phyloP scores from a whole-genome alignment of 1,284 basidiomycete species.

The Cutaneotrichosporon cutaneum region DNA sequence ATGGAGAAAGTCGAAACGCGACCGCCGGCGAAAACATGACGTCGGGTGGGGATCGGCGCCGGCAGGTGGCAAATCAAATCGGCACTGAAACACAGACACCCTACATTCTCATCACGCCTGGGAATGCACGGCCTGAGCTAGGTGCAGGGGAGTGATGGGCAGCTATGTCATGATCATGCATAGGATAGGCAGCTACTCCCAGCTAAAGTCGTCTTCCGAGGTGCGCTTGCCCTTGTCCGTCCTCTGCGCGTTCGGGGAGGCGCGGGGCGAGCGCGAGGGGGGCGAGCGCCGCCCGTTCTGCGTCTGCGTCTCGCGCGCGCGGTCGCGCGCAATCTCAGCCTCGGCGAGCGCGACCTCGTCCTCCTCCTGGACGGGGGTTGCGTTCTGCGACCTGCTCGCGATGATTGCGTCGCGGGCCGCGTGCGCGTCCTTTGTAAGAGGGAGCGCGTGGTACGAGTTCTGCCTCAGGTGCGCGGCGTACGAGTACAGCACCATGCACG shows the following conservation, averaged over 20 bases:
- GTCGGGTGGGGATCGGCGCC: background rate
- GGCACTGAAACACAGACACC: background rate
- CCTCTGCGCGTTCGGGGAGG: constrained; percentile 4
- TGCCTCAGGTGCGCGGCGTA: constrained; percentile 90
- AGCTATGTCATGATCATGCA: constrained; percentile 6
- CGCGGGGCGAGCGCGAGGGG: background rate
- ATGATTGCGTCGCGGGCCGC: constrained; percentile 6
- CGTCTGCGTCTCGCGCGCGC: background rate
- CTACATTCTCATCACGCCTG: background rate
- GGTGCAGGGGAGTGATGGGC: too few relatives aligned
- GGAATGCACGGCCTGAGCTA: background rate
- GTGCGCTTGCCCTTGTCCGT: background rate
- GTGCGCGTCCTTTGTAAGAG: constrained; percentile 55
- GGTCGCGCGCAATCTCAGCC: constrained; percentile 16
- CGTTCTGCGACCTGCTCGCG: background rate
- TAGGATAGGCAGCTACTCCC: constrained; percentile 28
- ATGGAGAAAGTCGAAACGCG: background rate
- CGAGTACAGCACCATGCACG: constrained; percentile 86
- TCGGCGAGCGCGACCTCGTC: constrained; percentile 20
- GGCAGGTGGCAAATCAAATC: background rate
- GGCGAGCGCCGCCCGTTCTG: constrained; percentile 7
- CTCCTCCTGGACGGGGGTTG: constrained; percentile 1
- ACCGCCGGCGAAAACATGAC: constrained; percentile 2
- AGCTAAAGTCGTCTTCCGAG: constrained; percentile 38
- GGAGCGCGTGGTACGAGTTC: constrained; percentile 82